Evolutionary conservation across 805 yeast species (phyloP).

Genomic region (Candida tammaniensis): DNA sequence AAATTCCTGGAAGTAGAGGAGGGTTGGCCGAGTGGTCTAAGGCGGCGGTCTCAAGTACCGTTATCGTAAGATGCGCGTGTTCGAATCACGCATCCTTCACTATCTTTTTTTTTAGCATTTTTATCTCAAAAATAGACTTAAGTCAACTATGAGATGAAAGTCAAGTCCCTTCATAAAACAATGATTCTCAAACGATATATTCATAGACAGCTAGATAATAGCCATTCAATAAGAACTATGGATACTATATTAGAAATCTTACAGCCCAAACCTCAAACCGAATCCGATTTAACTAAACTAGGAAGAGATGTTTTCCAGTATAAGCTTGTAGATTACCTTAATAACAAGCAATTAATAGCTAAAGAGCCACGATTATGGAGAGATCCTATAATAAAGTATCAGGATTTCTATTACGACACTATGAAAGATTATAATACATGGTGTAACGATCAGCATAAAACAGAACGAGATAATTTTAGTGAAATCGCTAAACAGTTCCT

Average conservation of each 20-base stretch:
- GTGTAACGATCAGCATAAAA: not conserved
- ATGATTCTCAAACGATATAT: slow-evolving; percentile 3
- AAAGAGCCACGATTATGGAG: slow-evolving; percentile 10
- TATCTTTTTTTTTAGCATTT: too few species aligned
- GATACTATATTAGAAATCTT: slow-evolving; percentile 14
- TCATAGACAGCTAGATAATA: slow-evolving; percentile 9
- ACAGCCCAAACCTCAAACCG: slow-evolving; percentile 1
- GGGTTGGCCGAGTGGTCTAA: too few species aligned
- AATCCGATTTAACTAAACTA: slow-evolving; percentile 3
- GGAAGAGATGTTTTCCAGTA: slow-evolving; percentile 17
- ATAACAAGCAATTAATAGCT: slow-evolving; percentile 11
- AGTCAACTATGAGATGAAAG: too few species aligned
- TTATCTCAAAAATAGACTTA: too few species aligned
- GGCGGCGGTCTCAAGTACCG: too few species aligned
- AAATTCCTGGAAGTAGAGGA: too few species aligned
- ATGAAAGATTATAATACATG: slow-evolving; percentile 7
- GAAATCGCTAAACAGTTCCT: slow-evolving; percentile 7
- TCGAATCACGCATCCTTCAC: too few species aligned
- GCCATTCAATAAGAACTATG: slow-evolving; percentile 15
- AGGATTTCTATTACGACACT: slow-evolving; percentile 7
- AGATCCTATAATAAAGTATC: slow-evolving; percentile 7
- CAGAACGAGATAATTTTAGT: not conserved
- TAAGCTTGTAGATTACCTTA: slow-evolving; percentile 11
- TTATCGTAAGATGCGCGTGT: too few species aligned
- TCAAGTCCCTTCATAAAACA: too few species aligned